Conservation (phyloP, 257 asterid genomes). For the Nyctanthes arbortristis region DNA sequence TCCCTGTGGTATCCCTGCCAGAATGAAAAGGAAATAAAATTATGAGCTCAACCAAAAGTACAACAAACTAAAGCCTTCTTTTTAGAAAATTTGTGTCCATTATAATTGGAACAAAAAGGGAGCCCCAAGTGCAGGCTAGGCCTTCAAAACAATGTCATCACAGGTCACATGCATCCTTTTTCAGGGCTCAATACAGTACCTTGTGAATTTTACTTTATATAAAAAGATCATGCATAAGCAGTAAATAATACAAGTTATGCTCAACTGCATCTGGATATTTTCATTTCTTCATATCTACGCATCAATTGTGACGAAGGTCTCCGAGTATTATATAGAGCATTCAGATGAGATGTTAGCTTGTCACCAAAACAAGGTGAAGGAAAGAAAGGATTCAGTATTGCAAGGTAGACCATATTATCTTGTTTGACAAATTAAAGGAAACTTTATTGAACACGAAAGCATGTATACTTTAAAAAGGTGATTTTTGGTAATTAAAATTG, state of each 20-base stretch:
- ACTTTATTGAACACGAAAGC: too few species aligned
- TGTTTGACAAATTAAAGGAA: neutral
- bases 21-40: neutral
- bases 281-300: neutral
- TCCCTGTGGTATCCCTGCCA: slow-evolving; percentile 90
- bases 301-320: neutral
- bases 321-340: neutral
- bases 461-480: neutral
- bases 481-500: neutral
- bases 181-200: neutral
- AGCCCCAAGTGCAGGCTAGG: too few species aligned
- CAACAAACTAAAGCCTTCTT: neutral
- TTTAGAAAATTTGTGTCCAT: too few species aligned
- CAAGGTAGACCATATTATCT: neutral
- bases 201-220: neutral
- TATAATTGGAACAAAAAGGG: too few species aligned
- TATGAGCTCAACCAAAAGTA: neutral
- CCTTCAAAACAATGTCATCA: neutral
- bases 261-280: neutral
- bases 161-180: too few species aligned
- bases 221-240: neutral
- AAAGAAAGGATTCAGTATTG: neutral
- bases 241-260: neutral
- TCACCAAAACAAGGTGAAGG: neutral
- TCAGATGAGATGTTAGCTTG: neutral